Evolutionary conservation across 2,329 filamentous ascomycete species (phyloP).

Genomic region (Herpomyces periplanetae): DNA sequence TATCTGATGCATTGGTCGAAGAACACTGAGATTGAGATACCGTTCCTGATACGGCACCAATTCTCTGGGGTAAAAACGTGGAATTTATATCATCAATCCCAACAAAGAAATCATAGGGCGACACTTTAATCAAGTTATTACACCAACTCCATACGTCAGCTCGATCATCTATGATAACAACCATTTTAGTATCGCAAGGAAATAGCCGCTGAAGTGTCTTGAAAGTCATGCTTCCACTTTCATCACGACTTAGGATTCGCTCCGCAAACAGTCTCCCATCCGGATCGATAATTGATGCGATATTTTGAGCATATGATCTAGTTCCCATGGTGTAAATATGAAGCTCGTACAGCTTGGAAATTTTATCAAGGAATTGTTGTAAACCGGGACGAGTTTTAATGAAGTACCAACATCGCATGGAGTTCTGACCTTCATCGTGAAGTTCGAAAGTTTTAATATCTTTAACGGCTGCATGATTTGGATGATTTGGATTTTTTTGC

Average conservation of each 20-base stretch:
- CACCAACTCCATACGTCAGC: conserved; percentile 88
- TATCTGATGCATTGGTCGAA: too few species aligned
- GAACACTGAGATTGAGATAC: conserved; percentile 11
- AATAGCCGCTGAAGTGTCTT: conserved; percentile 74
- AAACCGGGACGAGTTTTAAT: conserved; percentile 83
- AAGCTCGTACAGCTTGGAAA: conserved; percentile 53
- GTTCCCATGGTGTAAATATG: conserved; percentile 99
- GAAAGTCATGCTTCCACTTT: conserved; percentile 64
- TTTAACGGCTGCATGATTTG: conserved; percentile 62
- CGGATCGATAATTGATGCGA: conserved; percentile 71
- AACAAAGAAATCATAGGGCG: conserved; percentile 86
- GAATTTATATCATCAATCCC: conserved; percentile 97
- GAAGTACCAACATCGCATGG: conserved; percentile 64
- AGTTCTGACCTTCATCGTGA: conserved; percentile 37
- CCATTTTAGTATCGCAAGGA: conserved; percentile 92
- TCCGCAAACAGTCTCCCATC: conserved; percentile 63
- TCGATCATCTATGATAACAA: conserved; percentile 88
- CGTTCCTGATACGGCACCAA: conserved; percentile 9
- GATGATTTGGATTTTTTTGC: conserved; percentile 53
- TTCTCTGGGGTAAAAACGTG: conserved; percentile 55
- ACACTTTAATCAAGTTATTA: conserved; percentile 69
- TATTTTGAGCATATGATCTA: conserved; percentile 64
- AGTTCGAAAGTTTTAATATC: conserved; percentile 65
- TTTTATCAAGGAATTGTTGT: conserved; percentile 31
- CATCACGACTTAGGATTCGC: conserved; percentile 74